A percentile compares a stretch with the other conserved stretches of the same genome.
Evolutionary conservation across 2,329 filamentous ascomycete genomes (phyloP).

Genomic region (Cytospora mali): DNA sequence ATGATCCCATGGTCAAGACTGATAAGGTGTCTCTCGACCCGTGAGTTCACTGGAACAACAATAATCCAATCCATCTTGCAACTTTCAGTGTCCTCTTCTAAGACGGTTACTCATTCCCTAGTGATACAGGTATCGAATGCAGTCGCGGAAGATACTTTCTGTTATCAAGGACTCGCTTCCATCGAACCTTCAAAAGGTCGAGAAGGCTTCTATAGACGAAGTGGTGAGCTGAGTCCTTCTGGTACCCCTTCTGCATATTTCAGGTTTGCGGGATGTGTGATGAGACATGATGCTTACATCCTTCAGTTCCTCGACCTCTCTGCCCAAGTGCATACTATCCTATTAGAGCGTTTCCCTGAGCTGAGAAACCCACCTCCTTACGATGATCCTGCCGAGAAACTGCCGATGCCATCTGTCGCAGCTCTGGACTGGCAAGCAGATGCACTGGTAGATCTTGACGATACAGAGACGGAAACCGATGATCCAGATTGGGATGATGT

Average conservation of each 20-base stretch:
- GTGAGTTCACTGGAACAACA: not conserved
- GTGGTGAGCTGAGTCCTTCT: slow-evolving; percentile 46
- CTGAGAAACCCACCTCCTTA: slow-evolving; percentile 69
- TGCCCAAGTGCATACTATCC: slow-evolving; percentile 73
- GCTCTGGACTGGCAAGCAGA: slow-evolving; percentile 83
- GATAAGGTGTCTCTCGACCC: slow-evolving; percentile 95
- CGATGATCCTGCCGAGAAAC: slow-evolving; percentile 68
- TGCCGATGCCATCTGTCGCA: slow-evolving; percentile 70
- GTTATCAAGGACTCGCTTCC: slow-evolving; percentile 76
- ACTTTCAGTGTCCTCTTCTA: not conserved
- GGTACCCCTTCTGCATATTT: not conserved
- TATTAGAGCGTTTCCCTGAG: slow-evolving; percentile 78
- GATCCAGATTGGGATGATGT: slow-evolving; percentile 98
- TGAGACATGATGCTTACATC: not conserved
- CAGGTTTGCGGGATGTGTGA: not conserved
- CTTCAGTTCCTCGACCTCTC: slow-evolving; percentile 79
- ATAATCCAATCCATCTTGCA: not conserved
- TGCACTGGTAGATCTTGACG: slow-evolving; percentile 77
- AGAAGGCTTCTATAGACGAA: slow-evolving; percentile 95
- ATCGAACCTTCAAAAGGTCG: slow-evolving; percentile 68
- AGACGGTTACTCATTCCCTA: not conserved
- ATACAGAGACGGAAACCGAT: slow-evolving; percentile 70
- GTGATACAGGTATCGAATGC: slow-evolving; percentile 64
- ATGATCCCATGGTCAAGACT: slow-evolving; percentile 76
- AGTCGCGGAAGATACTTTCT: slow-evolving; percentile 81